Conservation (phyloP, 306 rosid species). For the Prosopis cineraria region DNA sequence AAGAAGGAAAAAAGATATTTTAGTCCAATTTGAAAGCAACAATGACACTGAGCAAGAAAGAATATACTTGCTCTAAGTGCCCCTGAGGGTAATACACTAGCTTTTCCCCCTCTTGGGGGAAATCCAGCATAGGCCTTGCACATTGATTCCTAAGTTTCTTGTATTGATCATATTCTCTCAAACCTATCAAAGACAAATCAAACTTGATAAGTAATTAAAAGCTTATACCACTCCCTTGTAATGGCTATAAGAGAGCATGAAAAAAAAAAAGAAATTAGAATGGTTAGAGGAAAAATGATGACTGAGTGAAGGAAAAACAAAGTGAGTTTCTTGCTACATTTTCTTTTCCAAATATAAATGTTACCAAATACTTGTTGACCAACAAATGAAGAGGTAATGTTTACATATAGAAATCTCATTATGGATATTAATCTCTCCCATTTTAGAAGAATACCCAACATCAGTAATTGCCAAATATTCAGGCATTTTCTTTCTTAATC, state of each 20-base stretch:
- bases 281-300: neutral
- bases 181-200: constrained; percentile 37
- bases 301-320: constrained; percentile 16
- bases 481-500: constrained; percentile 18
- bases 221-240: neutral
- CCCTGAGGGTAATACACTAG: constrained; percentile 82
- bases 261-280: neutral
- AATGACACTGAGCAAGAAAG: neutral
- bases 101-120: constrained; percentile 55
- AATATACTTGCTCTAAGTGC: constrained; percentile 75
- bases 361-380: neutral
- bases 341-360: neutral
- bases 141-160: constrained; percentile 66
- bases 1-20: neutral
- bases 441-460: neutral
- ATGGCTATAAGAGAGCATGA: neutral
- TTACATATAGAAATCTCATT: neutral
- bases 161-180: constrained; percentile 44
- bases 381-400: neutral
- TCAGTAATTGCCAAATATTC: neutral
- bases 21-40: constrained; percentile 1
- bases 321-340: neutral
- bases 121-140: constrained; percentile 80
- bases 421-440: neutral
- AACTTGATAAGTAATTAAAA: neutral